A percentile compares a stretch with the other conserved stretches of the same genome.
Conservation (phyloP, 768 basidiomycete species). For the Goffeauzyma gilvescens region DNA sequence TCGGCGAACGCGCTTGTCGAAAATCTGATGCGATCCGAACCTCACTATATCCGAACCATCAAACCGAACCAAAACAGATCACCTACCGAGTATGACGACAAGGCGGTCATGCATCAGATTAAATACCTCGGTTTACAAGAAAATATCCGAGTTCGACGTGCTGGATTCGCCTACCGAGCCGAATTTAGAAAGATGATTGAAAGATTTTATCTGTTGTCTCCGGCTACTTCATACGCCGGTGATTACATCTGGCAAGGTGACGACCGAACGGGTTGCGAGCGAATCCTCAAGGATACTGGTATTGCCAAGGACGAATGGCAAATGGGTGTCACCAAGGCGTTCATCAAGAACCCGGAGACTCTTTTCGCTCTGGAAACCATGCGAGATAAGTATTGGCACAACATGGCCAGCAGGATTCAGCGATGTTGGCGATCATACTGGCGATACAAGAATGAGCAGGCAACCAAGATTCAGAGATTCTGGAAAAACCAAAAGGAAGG, state of each 20-base stretch:
- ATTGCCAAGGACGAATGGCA: conserved; percentile 97
- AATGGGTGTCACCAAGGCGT: conserved; percentile 95
- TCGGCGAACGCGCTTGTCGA: conserved; percentile 95
- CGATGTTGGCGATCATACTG: conserved; percentile 89
- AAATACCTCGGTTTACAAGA: conserved; percentile 97
- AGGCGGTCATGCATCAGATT: conserved; percentile 94
- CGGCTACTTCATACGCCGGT: conserved; percentile 89
- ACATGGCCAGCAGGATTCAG: conserved; percentile 94
- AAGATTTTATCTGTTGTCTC: conserved; percentile 86
- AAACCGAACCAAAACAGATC: conserved; percentile 97
- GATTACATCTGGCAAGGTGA: conserved; percentile 96
- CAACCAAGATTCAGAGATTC: conserved; percentile 84
- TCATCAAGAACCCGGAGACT: conserved; percentile 98
- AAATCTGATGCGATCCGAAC: conserved; percentile 71
- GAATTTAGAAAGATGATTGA: conserved; percentile 99
- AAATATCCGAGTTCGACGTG: conserved; percentile 90
- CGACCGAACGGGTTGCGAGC: conserved; percentile 71
- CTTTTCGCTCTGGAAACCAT: conserved; percentile 97
- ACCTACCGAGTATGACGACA: conserved; percentile 71
- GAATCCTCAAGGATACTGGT: conserved; percentile 82
- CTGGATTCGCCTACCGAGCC: conserved; percentile 94
- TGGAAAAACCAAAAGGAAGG: conserved; percentile 97
- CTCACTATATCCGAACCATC: conserved; percentile 96
- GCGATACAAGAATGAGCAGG: conserved; percentile 87
- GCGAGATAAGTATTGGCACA: conserved; percentile 99